Percentiles rank a stretch among this genome's conserved stretches.
phyloP scores from a whole-genome alignment of 2,329 filamentous ascomycete genomes.

The Aspergillus nomiae region DNA sequence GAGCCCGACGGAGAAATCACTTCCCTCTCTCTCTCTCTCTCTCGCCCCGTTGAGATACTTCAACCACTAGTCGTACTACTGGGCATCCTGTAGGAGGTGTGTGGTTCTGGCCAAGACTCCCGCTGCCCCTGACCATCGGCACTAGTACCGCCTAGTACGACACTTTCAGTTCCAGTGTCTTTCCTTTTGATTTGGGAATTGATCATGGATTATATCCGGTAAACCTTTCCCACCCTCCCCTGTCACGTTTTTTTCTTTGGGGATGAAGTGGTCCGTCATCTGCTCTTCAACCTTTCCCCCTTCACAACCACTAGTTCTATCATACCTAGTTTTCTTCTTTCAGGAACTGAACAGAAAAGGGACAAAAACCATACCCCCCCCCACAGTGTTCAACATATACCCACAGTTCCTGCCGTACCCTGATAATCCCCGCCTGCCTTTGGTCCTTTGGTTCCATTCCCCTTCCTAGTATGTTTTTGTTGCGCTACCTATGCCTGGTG shows the following conservation, averaged over 20 bases:
- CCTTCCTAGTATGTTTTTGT: neutral
- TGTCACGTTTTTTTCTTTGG: neutral
- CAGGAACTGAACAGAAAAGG: neutral
- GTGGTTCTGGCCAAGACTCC: conserved; percentile 1
- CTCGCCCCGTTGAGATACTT: neutral
- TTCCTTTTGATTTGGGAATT: neutral
- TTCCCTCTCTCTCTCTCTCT: neutral
- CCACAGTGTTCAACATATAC: neutral
- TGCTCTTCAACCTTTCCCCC: neutral
- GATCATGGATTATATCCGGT: neutral
- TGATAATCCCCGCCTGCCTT: neutral
- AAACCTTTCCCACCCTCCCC: neutral
- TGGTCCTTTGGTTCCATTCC: neutral
- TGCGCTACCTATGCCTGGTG: neutral
- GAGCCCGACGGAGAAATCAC: neutral
- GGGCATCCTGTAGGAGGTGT: neutral
- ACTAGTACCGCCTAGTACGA: neutral
- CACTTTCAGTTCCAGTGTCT: neutral
- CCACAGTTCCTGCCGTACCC: neutral
- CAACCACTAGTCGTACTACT: neutral
- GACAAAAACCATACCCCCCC: neutral
- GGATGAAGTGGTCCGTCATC: neutral
- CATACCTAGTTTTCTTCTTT: neutral
- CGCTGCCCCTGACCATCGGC: conserved; percentile 2
- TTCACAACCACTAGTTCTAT: neutral